Evolutionary conservation across 176 grass and related monocot species (phyloP), one percentile per base, ranked within the genome.

Genomic region (Rhynchospora tenuis): DNA sequence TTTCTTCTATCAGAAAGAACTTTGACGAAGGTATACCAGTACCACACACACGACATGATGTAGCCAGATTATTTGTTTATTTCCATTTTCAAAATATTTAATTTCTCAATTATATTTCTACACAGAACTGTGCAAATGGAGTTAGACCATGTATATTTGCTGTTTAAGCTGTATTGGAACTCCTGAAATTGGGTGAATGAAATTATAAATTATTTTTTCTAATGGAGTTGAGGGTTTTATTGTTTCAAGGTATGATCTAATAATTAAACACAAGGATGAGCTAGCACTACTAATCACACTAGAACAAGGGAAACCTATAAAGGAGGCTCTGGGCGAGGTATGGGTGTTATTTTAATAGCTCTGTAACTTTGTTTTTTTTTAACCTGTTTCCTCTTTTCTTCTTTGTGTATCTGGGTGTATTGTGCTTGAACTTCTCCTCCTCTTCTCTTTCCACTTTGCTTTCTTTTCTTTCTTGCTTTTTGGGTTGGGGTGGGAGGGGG

Each of bases 251-350:
- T 92, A 95, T 62, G 89, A 98, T 87, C 84, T 98, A 84, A 85
- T 98, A 80, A 88, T 98, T 84, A 90, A 91, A 85, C 92, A 98
- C 70, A 95, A 95, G 88, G 95, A 98, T 80, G 95, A 95, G 46
- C 90, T 98, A 64, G 92, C 95, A 80, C 87, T 95, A 82, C 92
- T 93, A 63, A 98, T 95, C 83, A 98, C 95, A 80, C 52, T 95
- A 77, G 95, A 98, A 85, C 92, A 93, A 85, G 95, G 95, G 58
- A 95, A 98, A 54, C 92, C 95, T 86, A 81, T 98, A 74, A 98
- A 91, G 87, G 95, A 98, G 87, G 93, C 95, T 70, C 85, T 98
- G 58, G 95, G 91, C 54, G 95, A 98, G 95, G 95, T 98, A 90
- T 57, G 70, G 69, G 6, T 74, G 64, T 66, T 27, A 89, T 71